Conservation (phyloP, 768 basidiomycete genomes). For the Porpolomopsis calyptriformis region DNA sequence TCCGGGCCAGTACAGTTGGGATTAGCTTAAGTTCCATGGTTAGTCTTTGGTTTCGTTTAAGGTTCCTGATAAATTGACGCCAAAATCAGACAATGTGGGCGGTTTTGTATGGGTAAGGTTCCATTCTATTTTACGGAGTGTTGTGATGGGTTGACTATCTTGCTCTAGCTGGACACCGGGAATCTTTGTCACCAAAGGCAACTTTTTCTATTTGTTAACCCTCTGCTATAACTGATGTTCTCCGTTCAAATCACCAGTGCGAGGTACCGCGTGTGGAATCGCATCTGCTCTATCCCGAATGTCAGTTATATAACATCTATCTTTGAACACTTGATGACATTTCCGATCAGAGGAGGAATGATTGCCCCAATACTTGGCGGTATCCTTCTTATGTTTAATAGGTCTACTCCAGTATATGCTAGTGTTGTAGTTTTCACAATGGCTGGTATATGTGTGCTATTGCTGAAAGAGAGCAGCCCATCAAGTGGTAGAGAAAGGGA, state of each 20-base stretch:
- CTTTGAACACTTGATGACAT: conserved; percentile 1
- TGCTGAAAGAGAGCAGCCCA: conserved; percentile 45
- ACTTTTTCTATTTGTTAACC: conserved; percentile 6
- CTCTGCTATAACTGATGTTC: conserved; percentile 1
- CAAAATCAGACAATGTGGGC: conserved; percentile 78
- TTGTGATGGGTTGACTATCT: too few relatives aligned
- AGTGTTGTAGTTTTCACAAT: conserved; percentile 57
- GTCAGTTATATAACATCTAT: conserved; percentile 31
- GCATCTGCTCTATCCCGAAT: conserved; percentile 80
- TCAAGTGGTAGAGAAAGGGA: conserved; percentile 24
- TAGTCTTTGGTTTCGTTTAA: conserved; percentile 10
- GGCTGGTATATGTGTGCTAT: conserved; percentile 51
- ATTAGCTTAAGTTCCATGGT: conserved; percentile 72
- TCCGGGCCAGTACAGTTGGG: conserved; percentile 61
- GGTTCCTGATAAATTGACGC: too few relatives aligned
- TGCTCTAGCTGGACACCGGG: conserved; percentile 83
- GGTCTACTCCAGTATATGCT: conserved; percentile 65
- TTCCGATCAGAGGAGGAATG: conserved; percentile 64
- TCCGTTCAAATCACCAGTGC: conserved; percentile 31
- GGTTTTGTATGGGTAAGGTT: conserved; percentile 56
- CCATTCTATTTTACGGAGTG: background rate
- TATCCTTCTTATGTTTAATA: conserved; percentile 51
- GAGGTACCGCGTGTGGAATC: conserved; percentile 82
- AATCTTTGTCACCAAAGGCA: conserved; percentile 72
- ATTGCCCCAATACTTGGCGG: conserved; percentile 78